Conservation (phyloP, 2,329 filamentous ascomycete genomes). For the Cyphellophora europaea region DNA sequence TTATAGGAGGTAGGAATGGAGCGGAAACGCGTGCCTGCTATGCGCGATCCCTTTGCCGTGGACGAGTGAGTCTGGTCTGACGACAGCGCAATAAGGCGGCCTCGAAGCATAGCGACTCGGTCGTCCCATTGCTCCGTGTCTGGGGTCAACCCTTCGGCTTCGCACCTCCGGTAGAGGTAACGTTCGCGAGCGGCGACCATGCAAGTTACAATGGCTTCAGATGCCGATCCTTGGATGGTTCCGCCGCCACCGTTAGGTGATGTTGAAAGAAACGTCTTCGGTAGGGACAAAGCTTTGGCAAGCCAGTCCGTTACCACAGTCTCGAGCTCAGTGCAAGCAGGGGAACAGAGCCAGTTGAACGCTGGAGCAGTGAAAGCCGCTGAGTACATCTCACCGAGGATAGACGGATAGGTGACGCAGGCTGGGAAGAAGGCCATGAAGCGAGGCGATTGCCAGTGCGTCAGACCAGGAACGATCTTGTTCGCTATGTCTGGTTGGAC, state of each 20-base stretch:
- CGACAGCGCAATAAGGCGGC: constrained; percentile 68
- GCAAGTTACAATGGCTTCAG: constrained; percentile 75
- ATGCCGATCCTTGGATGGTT: constrained; percentile 88
- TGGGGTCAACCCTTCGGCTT: constrained; percentile 36
- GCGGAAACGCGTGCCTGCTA: constrained; percentile 75
- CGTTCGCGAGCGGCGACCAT: constrained; percentile 82
- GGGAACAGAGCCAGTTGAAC: constrained; percentile 96
- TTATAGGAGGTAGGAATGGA: constrained; percentile 54
- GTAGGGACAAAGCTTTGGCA: constrained; percentile 64
- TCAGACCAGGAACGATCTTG: constrained; percentile 85
- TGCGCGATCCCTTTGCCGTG: constrained; percentile 77
- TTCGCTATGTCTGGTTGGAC: constrained; percentile 77
- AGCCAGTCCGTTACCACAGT: constrained; percentile 91
- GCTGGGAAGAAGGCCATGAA: constrained; percentile 96
- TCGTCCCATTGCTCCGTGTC: constrained; percentile 56
- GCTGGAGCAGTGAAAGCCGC: constrained; percentile 80
- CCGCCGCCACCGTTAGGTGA: constrained; percentile 62
- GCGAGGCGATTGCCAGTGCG: constrained; percentile 88
- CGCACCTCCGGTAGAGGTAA: constrained; percentile 55
- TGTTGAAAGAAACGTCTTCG: constrained; percentile 62
- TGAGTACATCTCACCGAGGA: constrained; percentile 87
- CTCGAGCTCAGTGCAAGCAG: constrained; percentile 86
- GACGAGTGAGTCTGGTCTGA: constrained; percentile 73
- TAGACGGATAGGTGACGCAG: constrained; percentile 67
- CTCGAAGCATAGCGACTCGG: constrained; percentile 55